Conservation (phyloP, 345 rosid genomes). For the Heritiera littoralis region DNA sequence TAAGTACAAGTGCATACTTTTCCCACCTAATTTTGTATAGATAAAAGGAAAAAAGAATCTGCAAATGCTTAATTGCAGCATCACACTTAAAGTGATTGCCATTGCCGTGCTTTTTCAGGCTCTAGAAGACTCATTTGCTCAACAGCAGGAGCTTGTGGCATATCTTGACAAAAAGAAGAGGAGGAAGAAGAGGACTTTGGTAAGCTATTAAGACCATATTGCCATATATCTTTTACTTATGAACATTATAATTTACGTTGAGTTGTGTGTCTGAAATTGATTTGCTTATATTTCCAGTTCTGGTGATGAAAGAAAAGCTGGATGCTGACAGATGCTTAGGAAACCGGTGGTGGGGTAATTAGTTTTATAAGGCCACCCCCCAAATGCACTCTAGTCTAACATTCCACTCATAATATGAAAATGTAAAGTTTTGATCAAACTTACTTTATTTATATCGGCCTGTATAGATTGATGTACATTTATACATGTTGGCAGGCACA, state of each 20-base stretch:
- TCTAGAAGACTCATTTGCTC: conserved; percentile 68
- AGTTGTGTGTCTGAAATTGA: conserved; percentile 17
- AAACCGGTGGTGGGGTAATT: conserved; percentile 23
- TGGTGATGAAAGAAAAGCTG: conserved; percentile 39
- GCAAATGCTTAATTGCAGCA: not conserved
- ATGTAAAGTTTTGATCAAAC: conserved; percentile 23
- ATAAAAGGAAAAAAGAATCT: not conserved
- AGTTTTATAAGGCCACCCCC: conserved; percentile 3
- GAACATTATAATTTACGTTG: not conserved
- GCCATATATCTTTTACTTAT: not conserved
- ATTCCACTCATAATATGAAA: conserved; percentile 25
- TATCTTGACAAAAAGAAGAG: conserved; percentile 86
- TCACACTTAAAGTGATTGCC: not conserved
- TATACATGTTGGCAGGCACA: conserved; percentile 1
- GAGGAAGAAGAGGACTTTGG: conserved; percentile 62
- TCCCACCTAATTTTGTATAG: not conserved
- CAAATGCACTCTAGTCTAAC: conserved; percentile 28
- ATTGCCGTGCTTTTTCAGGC: conserved; percentile 49
- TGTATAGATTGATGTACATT: conserved; percentile 11
- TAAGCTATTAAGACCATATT: conserved; percentile 23
- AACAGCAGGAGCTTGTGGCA: conserved; percentile 71
- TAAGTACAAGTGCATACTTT: not conserved
- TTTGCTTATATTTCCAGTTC: conserved; percentile 34
- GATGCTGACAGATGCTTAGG: conserved; percentile 26
- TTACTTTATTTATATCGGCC: not conserved